Evolutionary conservation across 208 protist species (phyloP).

Genomic region (Leishmania guyanensis): DNA sequence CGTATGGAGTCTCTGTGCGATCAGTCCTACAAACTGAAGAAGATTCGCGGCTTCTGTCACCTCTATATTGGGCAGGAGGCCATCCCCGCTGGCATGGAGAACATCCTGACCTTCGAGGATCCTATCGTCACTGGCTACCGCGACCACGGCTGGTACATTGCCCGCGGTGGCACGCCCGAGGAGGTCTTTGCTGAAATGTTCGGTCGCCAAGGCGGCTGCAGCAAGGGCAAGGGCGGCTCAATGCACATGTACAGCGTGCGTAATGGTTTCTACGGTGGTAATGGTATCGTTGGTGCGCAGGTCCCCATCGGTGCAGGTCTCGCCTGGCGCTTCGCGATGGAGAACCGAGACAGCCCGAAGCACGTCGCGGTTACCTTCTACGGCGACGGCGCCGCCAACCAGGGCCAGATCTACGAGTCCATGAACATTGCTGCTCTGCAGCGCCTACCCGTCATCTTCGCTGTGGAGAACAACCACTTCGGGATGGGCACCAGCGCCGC

Average conservation of each 20-base stretch:
- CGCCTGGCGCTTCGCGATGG: constrained; percentile 87
- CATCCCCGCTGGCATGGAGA: constrained; percentile 94
- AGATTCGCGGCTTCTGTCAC: constrained; percentile 98
- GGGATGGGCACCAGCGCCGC: constrained; percentile 97
- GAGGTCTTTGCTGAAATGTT: constrained; percentile 94
- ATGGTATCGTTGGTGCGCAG: constrained; percentile 98
- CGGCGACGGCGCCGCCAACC: constrained; percentile 98
- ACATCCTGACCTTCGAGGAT: constrained; percentile 89
- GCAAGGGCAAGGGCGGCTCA: constrained; percentile 96
- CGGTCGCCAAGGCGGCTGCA: constrained; percentile 82
- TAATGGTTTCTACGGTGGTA: constrained; percentile 97
- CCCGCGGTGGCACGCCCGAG: constrained; percentile 89
- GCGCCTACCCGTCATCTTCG: constrained; percentile 96
- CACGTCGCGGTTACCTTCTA: constrained; percentile 94
- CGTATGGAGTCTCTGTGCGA: constrained; percentile 95
- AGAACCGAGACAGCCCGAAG: constrained; percentile 81
- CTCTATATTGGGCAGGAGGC: constrained; percentile 98
- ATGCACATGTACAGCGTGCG: constrained; percentile 98
- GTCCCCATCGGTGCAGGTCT: constrained; percentile 96
- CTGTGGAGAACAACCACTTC: constrained; percentile 98
- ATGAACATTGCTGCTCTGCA: constrained; percentile 98
- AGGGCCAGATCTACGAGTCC: constrained; percentile 98
- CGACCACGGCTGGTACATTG: constrained; percentile 94
- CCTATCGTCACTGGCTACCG: constrained; percentile 97
- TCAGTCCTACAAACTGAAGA: constrained; percentile 96